Base-by-base conservation (phyloP, 495 filamentous ascomycete species). In the Hypomontagnella monticulosa region DNA sequence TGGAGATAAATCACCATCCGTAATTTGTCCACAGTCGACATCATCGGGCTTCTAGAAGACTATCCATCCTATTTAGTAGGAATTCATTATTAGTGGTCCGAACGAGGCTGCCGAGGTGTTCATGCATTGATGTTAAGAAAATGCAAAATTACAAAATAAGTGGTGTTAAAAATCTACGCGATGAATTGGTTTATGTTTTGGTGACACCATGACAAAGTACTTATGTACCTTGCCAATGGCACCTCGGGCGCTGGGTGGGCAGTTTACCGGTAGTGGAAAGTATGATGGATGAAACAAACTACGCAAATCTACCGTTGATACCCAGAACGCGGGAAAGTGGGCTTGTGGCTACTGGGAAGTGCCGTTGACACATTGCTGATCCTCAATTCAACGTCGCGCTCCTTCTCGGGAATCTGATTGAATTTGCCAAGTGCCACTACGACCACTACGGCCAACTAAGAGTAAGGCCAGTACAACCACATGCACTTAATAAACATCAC, bases 291-390 rank as follows among this genome's bases (percentile, higher is more conserved):
- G 62, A 69, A 60, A 69, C 55, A 69, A 38, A 19, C 40, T 55
- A 43, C 19, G 23, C 23, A 46, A 53, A 50, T 60, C 37, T 57
- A 60, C 60, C 60, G 37, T 32, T 41, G 40, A 69, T 63, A 69
- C 60, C 66, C 49, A 63, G 60, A 56, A 41, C 51, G 60, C 60
- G 66, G 60, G 66, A 69, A 57, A 36, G 51, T 36, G 56, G 47
- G 57, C 38, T 53, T 65, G 36, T 38, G 36, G 36, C 36, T 54
- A 55, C 42, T 61, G 57, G 62, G 20, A 66, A 70, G 54, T 70
- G 62, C 67, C 67, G 67, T 65, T 70, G 57, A 66, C 61, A 66
- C 62, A 60, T 68, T 58, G 56, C 50, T 69, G 61, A 70, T 70
- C 57, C 51, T 40, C 60, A 50, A 49, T 43, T 40, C 60, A 50